Evolutionary conservation across 306 rosid genomes (phyloP).

Genomic region (Cucurbita moschata): DNA sequence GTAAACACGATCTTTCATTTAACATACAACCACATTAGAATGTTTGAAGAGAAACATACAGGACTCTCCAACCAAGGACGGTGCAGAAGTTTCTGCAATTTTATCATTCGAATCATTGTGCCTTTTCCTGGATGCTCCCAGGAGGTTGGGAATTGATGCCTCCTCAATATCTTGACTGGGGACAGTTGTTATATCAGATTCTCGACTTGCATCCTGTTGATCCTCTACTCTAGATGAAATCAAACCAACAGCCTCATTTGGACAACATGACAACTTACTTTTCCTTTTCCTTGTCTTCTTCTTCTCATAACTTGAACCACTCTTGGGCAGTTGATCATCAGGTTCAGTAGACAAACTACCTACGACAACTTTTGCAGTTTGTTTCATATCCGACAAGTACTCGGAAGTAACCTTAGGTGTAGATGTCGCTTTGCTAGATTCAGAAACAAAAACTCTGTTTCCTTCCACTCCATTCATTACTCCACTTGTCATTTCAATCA

Average conservation of each 20-base stretch:
- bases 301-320: slow-evolving; percentile 6
- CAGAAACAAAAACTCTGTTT: slow-evolving; percentile 15
- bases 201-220: slow-evolving; percentile 4
- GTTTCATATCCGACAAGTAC: slow-evolving; percentile 19
- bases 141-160: slow-evolving; percentile 10
- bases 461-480: slow-evolving; percentile 8
- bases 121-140: slow-evolving; percentile 16
- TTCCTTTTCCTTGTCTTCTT: slow-evolving; percentile 20
- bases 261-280: slow-evolving; percentile 15
- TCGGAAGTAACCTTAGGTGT: slow-evolving; percentile 19
- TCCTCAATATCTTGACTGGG: slow-evolving; percentile 18
- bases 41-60: slow-evolving; percentile 3
- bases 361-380: slow-evolving; percentile 16
- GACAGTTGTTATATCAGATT: slow-evolving; percentile 8
- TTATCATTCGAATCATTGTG: slow-evolving; percentile 14
- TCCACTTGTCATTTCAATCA: slow-evolving; percentile 10
- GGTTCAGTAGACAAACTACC: slow-evolving; percentile 19
- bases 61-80: slow-evolving; percentile 18
- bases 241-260: slow-evolving; percentile 9
- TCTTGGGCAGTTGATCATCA: slow-evolving; percentile 10
- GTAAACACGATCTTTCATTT: neutral
- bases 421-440: slow-evolving; percentile 13
- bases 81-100: slow-evolving; percentile 8
- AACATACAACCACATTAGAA: neutral
- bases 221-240: slow-evolving; percentile 16